A percentile compares a stretch with the other conserved stretches of the same genome.
Conservation (phyloP, 129 eudicot species). For the carrot (Daucus carota) region DNA sequence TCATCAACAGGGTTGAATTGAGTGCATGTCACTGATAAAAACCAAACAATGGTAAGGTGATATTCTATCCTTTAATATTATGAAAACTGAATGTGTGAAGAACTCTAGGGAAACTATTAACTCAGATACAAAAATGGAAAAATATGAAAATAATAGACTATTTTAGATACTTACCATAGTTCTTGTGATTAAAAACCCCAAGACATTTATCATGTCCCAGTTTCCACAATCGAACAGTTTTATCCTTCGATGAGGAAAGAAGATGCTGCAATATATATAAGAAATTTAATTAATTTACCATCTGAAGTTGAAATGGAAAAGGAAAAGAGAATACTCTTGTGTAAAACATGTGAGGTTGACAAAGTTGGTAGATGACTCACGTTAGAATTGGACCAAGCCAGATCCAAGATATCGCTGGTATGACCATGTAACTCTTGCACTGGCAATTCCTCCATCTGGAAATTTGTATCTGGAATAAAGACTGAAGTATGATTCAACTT, state of each 20-base stretch:
- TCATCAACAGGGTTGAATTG: constrained; percentile 65
- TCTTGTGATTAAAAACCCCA: constrained; percentile 49
- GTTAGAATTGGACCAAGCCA: constrained; percentile 58
- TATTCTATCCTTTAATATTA: neutral
- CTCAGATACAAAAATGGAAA: neutral
- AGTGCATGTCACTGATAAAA: constrained; percentile 58
- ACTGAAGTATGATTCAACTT: constrained; percentile 18
- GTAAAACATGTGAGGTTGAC: neutral
- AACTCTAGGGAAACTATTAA: neutral
- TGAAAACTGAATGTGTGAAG: neutral
- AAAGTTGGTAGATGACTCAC: constrained; percentile 24
- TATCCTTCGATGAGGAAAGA: constrained; percentile 71
- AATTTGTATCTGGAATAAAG: constrained; percentile 37
- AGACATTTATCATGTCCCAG: constrained; percentile 47
- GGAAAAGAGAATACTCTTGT: neutral
- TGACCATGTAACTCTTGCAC: constrained; percentile 44
- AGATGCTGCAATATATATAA: constrained; percentile 36
- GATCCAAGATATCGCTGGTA: constrained; percentile 37
- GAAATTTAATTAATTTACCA: neutral
- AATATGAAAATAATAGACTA: neutral
- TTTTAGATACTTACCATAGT: constrained; percentile 45
- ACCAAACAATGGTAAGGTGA: neutral
- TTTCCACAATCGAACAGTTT: constrained; percentile 77
- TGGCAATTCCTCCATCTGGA: constrained; percentile 39
- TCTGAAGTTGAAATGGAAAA: neutral